Base-by-base conservation (phyloP, 306 rosid species). In the Fagus sylvatica region DNA sequence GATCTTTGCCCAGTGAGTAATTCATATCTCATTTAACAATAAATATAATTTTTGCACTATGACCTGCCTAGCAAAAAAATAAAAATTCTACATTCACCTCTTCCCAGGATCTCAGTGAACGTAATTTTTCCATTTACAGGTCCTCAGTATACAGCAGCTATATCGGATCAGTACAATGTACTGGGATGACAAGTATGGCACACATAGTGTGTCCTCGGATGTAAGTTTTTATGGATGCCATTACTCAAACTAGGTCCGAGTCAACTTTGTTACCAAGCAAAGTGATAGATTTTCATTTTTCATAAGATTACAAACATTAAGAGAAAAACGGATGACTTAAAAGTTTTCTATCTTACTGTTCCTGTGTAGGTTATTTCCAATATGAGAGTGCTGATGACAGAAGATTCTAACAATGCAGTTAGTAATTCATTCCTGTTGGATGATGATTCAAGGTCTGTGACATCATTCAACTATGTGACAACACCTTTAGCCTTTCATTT, bases 151-250 rank as follows among this genome's bases (percentile, higher is more conserved):
- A 76, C 99, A 93, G 80, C 99, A 96, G 79, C 79, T 96, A 56
- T 96, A 96, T 87, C 89, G 99, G 78, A 96, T 96, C 79, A 89
- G 99, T 78, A 96, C 99, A 76, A 93, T 96, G 99, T 96, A 93
- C 79, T 96, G 99, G 98, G 99, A 96, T 76, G 86, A 84, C 79
- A 86, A 80, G 71, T 74, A 84, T 37, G 87, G 89, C 62, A 83
- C 88, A 53, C 84, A 78, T 11, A 78, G 88, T 53, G 84, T 84
- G 60, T 86, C 89, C 61, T 79, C 96, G n/a, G 99, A 96, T 75
- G 99, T 93, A 91, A 84, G 97, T 80, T 68, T 36, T 76, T 60
- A 60, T 57, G 78, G 75, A 74, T 80, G 72, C 85, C 81, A 76
- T 86, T 79, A 59, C 80, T 76, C 75, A 59, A 49, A 67, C 85